Evolutionary conservation across 331 rosid genomes (phyloP).

Genomic region (Quercus phellos): DNA sequence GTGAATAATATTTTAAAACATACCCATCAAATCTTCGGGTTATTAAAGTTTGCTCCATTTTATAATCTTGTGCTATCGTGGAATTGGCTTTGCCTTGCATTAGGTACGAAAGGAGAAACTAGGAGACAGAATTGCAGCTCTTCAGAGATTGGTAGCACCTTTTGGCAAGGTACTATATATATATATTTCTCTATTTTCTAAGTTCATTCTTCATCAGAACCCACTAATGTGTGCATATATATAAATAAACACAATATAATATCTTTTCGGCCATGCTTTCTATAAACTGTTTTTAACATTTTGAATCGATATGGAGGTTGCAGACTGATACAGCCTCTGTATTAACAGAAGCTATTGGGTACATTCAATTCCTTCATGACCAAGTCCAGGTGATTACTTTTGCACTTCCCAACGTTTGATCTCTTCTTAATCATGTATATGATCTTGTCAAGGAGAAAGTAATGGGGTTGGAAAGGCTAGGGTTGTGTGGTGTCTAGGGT

Average conservation of each 20-base stretch:
- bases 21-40: not conserved
- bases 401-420: not conserved
- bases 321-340: constrained; percentile 70
- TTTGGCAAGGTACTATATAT: constrained; percentile 50
- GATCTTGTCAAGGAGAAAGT: not conserved
- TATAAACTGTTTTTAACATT: not conserved
- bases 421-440: not conserved
- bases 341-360: constrained; percentile 60
- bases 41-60: not conserved
- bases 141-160: constrained; percentile 69
- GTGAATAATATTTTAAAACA: not conserved
- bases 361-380: constrained; percentile 61
- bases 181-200: not conserved
- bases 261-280: constrained; percentile 25
- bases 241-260: not conserved
- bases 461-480: too few species aligned
- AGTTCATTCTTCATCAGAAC: constrained; percentile 15
- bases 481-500: too few species aligned
- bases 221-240: constrained; percentile 4
- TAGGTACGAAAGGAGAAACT: constrained; percentile 64
- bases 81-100: constrained; percentile 9
- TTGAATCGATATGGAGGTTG: constrained; percentile 1
- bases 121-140: constrained; percentile 63
- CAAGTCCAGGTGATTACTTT: constrained; percentile 49
- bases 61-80: not conserved